phyloP scores from a whole-genome alignment of 352 stramenopile species.

The Phytophthora rubi region DNA sequence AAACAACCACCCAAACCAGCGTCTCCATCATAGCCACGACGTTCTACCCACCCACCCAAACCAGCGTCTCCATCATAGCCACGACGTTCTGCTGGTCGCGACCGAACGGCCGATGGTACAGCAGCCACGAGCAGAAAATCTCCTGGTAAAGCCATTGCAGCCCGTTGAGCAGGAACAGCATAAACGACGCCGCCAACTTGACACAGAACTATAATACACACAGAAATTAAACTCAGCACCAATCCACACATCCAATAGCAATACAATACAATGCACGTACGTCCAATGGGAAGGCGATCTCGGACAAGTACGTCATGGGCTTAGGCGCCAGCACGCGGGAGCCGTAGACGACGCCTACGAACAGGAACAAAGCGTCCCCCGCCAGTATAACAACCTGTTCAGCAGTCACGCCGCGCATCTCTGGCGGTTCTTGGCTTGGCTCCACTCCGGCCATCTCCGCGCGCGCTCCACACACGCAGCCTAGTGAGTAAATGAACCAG shows the following conservation, averaged over 20 bases:
- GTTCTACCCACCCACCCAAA: constrained; percentile 66
- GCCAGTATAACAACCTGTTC: constrained; percentile 38
- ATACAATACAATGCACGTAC: constrained; percentile 35
- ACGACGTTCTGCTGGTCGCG: constrained; percentile 46
- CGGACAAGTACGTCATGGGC: constrained; percentile 79
- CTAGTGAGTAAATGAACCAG: constrained; percentile 6
- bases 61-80: constrained; percentile 60
- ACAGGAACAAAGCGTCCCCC: constrained; percentile 54
- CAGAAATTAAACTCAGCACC: neutral
- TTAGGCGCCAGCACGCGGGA: constrained; percentile 56
- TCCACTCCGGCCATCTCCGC: constrained; percentile 22
- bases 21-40: constrained; percentile 62
- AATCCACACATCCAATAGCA: neutral
- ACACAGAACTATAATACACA: constrained; percentile 53
- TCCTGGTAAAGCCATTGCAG: constrained; percentile 63
- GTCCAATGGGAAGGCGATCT: constrained; percentile 78
- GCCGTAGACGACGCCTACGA: constrained; percentile 60
- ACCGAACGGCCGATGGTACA: constrained; percentile 35
- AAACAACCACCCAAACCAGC: constrained; percentile 56
- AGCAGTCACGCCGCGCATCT: constrained; percentile 18
- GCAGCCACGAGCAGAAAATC: constrained; percentile 46
- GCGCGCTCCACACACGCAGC: neutral
- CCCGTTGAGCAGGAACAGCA: constrained; percentile 54
- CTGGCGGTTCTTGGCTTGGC: constrained; percentile 9
- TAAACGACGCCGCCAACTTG: constrained; percentile 58